phyloP scores from a whole-genome alignment of 495 filamentous ascomycete genomes.

The Aspergillus ostianus region DNA sequence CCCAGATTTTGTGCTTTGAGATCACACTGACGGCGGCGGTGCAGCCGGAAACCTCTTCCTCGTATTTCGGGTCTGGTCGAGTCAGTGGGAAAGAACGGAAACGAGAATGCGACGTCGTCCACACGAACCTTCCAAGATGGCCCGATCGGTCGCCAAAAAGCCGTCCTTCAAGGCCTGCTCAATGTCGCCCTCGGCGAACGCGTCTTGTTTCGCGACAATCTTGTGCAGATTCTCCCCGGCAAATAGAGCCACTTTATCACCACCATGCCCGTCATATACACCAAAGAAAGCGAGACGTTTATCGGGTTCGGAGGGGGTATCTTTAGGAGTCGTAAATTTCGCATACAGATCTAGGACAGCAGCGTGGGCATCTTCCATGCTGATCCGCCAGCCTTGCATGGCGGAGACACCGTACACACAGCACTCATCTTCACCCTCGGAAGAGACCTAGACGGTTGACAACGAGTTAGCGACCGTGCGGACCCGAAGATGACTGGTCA shows the following conservation, averaged over 20 bases:
- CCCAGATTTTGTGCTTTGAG: constrained; percentile 87
- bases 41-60: constrained; percentile 97
- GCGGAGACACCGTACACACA: constrained; percentile 90
- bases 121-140: constrained; percentile 82
- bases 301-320: constrained; percentile 60
- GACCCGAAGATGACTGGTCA: constrained; percentile 14
- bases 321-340: constrained; percentile 50
- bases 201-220: constrained; percentile 90
- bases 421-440: constrained; percentile 87
- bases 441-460: constrained; percentile 63
- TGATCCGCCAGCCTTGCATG: constrained; percentile 99
- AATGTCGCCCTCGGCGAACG: constrained; percentile 86
- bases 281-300: constrained; percentile 90
- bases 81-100: constrained; percentile 14
- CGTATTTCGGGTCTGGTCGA: constrained; percentile 82
- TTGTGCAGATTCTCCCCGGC: constrained; percentile 90
- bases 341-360: constrained; percentile 82
- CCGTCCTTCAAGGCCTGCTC: constrained; percentile 97
- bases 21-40: constrained; percentile 90
- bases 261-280: constrained; percentile 96
- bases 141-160: constrained; percentile 92
- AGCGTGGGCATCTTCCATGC: constrained; percentile 97
- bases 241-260: constrained; percentile 92
- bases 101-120: constrained; percentile 10
- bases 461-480: constrained; percentile 5